Conservation (phyloP, 805 yeast species). For the Huiozyma naganishii region DNA sequence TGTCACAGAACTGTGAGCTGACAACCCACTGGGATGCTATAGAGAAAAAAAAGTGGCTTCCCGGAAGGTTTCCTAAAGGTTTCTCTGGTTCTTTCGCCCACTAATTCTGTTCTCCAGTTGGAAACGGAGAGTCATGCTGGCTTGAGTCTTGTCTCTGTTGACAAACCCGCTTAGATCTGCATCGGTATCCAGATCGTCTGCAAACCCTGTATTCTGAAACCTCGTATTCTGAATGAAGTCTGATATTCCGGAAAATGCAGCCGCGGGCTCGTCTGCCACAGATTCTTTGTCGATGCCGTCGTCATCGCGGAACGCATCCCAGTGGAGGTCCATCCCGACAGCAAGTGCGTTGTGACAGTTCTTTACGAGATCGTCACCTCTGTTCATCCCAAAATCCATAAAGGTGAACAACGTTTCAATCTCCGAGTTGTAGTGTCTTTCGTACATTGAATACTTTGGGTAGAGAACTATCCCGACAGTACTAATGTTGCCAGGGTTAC, state of each 20-base stretch:
- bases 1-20: too few species aligned
- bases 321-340: slow-evolving; percentile 25
- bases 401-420: slow-evolving; percentile 30
- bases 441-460: slow-evolving; percentile 29
- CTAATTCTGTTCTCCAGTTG: neutral
- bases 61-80: too few species aligned
- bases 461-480: slow-evolving; percentile 27
- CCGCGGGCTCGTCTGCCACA: slow-evolving; percentile 1
- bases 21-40: too few species aligned
- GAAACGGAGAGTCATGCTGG: slow-evolving; percentile 21
- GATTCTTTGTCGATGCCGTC: slow-evolving; percentile 1
- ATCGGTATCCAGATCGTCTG: slow-evolving; percentile 20
- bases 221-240: slow-evolving; percentile 10
- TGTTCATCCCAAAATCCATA: slow-evolving; percentile 30
- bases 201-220: slow-evolving; percentile 16
- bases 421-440: slow-evolving; percentile 27
- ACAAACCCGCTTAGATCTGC: slow-evolving; percentile 4
- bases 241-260: slow-evolving; percentile 11
- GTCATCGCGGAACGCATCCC: slow-evolving; percentile 8
- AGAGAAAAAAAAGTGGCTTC: too few species aligned
- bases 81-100: too few species aligned
- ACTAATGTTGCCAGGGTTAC: slow-evolving; percentile 5
- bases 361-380: slow-evolving; percentile 31
- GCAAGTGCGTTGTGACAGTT: slow-evolving; percentile 30
- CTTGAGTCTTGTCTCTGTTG: slow-evolving; percentile 9